Evolutionary conservation across 2,329 filamentous ascomycete species (phyloP).

Genomic region (Lecanicillium sp.): DNA sequence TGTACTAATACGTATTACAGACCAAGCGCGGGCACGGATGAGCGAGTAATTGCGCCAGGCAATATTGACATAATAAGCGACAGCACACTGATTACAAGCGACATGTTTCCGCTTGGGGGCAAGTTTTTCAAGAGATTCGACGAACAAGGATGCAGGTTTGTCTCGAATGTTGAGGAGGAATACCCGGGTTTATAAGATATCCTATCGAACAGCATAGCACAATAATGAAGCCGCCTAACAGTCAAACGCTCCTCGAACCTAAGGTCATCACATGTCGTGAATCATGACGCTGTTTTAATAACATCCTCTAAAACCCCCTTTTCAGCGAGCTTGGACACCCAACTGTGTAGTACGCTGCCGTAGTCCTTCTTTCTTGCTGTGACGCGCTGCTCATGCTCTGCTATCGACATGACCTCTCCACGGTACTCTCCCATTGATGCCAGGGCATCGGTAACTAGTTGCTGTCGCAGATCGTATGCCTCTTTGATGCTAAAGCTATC

Average conservation of each 20-base stretch:
- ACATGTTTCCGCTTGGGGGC: constrained; percentile 64
- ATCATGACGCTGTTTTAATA: constrained; percentile 17
- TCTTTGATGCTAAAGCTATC: constrained; percentile 11
- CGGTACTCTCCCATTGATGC: constrained; percentile 35
- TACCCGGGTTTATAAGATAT: constrained; percentile 51
- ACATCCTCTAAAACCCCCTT: constrained; percentile 49
- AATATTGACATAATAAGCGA: constrained; percentile 61
- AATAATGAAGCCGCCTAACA: too few relatives aligned
- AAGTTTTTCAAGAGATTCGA: constrained; percentile 88
- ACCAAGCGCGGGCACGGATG: constrained; percentile 23
- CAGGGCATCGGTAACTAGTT: constrained; percentile 32
- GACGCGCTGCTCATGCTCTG: constrained; percentile 43
- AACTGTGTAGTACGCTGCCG: constrained; percentile 57
- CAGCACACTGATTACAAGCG: constrained; percentile 36
- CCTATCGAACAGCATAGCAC: too few relatives aligned
- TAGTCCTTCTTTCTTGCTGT: constrained; percentile 57
- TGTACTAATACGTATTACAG: constrained; percentile 11
- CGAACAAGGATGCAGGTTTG: constrained; percentile 53
- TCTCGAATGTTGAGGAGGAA: constrained; percentile 72
- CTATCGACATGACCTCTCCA: constrained; percentile 35
- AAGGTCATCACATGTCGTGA: too few relatives aligned
- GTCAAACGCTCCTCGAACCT: too few relatives aligned
- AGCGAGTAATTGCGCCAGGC: constrained; percentile 49
- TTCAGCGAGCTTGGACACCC: constrained; percentile 61
- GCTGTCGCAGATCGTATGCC: constrained; percentile 26